Percentiles rank a stretch among this genome's conserved stretches.
Conservation (phyloP, 495 filamentous ascomycete genomes). For the Pyrenula massariospora region DNA sequence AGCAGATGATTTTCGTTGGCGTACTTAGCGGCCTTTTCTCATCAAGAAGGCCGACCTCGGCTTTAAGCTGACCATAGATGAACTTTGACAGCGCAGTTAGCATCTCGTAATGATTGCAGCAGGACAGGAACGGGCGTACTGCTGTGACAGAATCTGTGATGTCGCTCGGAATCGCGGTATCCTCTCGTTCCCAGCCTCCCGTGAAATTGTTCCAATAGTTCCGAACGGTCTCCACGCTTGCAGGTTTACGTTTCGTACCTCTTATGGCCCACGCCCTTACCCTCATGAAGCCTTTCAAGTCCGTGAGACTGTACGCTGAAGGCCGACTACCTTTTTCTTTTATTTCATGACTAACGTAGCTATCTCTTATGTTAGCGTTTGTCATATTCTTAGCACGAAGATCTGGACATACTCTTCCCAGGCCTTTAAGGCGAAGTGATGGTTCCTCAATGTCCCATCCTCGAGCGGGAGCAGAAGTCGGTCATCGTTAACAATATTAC, state of each 20-base stretch:
- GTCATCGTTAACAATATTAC: not conserved
- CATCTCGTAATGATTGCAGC: not conserved
- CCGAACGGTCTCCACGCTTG: not conserved
- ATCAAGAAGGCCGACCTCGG: not conserved
- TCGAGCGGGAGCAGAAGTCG: not conserved
- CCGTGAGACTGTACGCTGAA: not conserved
- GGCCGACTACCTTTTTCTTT: not conserved
- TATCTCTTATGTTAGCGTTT: not conserved
- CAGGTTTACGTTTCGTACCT: not conserved
- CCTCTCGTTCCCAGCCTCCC: not conserved
- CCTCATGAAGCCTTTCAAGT: not conserved
- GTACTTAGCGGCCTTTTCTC: not conserved
- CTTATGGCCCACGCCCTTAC: not conserved
- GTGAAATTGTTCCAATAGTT: not conserved
- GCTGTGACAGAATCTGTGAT: not conserved
- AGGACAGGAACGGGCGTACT: not conserved
- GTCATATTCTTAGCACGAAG: not conserved
- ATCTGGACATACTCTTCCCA: not conserved
- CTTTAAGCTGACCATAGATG: not conserved
- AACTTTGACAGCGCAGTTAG: not conserved
- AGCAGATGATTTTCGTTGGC: not conserved
- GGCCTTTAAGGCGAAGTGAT: not conserved
- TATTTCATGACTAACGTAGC: too few species aligned
- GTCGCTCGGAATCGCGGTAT: not conserved
- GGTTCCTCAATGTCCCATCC: not conserved